Evolutionary conservation across 179 eudicot genomes (phyloP).

Genomic region (Dionaea muscipula): DNA sequence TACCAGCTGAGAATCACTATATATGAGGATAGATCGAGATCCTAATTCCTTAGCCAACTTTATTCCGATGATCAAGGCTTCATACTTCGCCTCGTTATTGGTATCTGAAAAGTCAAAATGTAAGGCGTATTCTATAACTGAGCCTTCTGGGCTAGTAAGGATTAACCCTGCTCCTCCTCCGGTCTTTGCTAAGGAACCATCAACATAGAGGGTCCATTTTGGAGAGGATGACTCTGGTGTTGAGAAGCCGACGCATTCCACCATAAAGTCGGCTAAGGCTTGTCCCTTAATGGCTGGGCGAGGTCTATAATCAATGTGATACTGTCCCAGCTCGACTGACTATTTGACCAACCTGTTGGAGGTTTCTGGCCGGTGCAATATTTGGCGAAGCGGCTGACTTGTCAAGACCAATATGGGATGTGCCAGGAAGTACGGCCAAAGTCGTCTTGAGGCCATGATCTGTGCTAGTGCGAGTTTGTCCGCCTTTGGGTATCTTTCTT

Average conservation of each 20-base stretch:
- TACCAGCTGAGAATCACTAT: too few species aligned
- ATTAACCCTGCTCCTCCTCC: neutral
- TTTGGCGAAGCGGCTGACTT: slow-evolving; percentile 5
- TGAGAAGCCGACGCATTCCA: too few species aligned
- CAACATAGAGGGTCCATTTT: too few species aligned
- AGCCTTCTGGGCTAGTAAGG: neutral
- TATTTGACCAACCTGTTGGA: neutral
- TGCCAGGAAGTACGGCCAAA: neutral
- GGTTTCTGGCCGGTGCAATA: neutral
- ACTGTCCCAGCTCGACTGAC: neutral
- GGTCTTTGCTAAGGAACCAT: neutral
- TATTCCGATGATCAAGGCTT: too few species aligned
- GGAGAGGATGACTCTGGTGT: too few species aligned
- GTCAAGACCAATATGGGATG: neutral
- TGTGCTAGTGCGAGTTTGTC: neutral
- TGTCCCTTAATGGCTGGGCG: neutral
- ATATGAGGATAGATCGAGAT: too few species aligned
- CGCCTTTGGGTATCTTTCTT: neutral
- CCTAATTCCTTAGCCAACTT: too few species aligned
- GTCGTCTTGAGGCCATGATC: neutral
- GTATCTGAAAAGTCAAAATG: neutral
- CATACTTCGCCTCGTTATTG: too few species aligned
- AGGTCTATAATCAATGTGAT: neutral
- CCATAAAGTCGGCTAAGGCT: too few species aligned
- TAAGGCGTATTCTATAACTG: neutral